These are phyloP conservation scores for Jimgerdemannia lactiflua DNA, from an alignment of 192 early-diverging fungal species.

Conservation along the genomic window DNA sequence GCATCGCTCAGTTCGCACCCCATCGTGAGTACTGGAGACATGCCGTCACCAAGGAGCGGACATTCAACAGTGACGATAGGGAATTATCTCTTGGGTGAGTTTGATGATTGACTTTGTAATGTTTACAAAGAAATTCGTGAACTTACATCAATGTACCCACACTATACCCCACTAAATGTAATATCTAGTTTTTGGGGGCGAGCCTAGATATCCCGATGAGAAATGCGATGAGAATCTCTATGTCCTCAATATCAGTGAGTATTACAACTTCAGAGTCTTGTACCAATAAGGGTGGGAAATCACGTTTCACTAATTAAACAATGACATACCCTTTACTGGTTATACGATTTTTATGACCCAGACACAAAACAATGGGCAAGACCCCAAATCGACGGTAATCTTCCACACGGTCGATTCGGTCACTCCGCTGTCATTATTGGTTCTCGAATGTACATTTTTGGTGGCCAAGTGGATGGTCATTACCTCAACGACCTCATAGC, in stretches of 20 bases:
- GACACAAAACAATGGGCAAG: slow-evolving; percentile 43
- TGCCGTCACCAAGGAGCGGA: slow-evolving; percentile 31
- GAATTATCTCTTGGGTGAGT: slow-evolving; percentile 41
- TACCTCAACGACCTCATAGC: slow-evolving; percentile 46
- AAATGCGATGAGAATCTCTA: slow-evolving; percentile 30
- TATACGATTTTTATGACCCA: no score
- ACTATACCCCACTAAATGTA: not conserved
- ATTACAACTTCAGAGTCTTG: not conserved
- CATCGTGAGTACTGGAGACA: slow-evolving; percentile 27
- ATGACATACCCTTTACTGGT: not conserved
- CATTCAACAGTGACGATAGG: slow-evolving; percentile 43
- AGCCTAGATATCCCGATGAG: slow-evolving; percentile 25
- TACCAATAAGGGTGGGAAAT: not conserved
- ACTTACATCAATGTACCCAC: no score
- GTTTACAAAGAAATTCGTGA: not conserved
- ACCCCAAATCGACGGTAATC: slow-evolving; percentile 32
- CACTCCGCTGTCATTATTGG: slow-evolving; percentile 44
- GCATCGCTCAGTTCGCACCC: not conserved
- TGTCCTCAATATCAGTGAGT: slow-evolving; percentile 37
- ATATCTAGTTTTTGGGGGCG: slow-evolving; percentile 38
- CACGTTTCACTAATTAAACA: not conserved
- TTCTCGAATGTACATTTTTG: slow-evolving; percentile 47
- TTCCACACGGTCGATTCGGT: slow-evolving; percentile 41
- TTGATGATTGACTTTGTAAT: not conserved
- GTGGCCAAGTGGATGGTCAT: slow-evolving; percentile 38